Base-by-base conservation (phyloP, 306 rosid genomes). In the Cyamopsis tetragonoloba region DNA sequence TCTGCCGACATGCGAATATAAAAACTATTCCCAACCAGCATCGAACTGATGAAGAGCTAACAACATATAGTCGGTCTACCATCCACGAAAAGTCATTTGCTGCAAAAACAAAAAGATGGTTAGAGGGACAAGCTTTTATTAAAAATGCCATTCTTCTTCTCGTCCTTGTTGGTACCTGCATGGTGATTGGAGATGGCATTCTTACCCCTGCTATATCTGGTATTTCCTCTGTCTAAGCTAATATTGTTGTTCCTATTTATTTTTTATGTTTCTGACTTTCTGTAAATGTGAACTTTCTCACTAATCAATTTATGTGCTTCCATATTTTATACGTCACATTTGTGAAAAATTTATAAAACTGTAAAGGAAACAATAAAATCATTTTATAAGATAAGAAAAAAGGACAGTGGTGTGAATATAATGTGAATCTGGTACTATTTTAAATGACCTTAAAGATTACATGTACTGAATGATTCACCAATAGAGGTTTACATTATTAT, bases 161-260 rank as follows among this genome's bases (percentile, higher is more conserved):
- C 27, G 92, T 86, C 58, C 96, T 90, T 51, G 83, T 87, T 76
- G 96, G 96, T 68, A 87, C 96, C 74, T 87, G 95, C 79, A 90
- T 87, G 95, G 91, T 85, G 46, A 83, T 90, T 58, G 96, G 96
- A 65, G 96, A 90, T 78, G 96, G 96, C 31, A 90, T 90, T 83
- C 89, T 90, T 62, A 90, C 96, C 54, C 96, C 96, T 26, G 96
- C 92, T 28, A 87, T 90, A 65, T 90, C 96, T 48, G 96, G 96
- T 87, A 68, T 56, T 42, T 35, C 51, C 53, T 84, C 47, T 38
- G 39, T 76, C 67, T 56, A 56, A 73, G 48, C 53, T 67, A 22
- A 70, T 77, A 51, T 41, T 68, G 24, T 43, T 22, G 28, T 65
- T 54, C 34, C 43, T 26, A 32, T 57, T 27, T 58, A 27, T 65